Conservation (phyloP, 129 eudicot species). For the Flaveria bidentis region DNA sequence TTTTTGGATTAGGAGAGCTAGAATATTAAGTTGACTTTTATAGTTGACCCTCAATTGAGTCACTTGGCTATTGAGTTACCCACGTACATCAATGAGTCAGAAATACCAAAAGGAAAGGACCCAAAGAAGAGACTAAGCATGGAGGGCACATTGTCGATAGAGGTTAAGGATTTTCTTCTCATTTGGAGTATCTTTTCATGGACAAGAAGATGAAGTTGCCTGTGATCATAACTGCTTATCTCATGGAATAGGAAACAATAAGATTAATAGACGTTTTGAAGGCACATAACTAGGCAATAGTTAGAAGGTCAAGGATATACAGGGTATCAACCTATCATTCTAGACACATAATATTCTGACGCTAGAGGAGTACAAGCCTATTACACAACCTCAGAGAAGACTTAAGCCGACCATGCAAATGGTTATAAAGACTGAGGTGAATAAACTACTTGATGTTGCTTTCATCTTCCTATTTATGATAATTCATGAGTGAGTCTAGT, state of each 20-base stretch:
- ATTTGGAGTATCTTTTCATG: not conserved
- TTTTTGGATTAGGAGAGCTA: too few species aligned
- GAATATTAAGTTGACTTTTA: too few species aligned
- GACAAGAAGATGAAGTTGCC: not conserved
- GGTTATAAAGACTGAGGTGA: not conserved
- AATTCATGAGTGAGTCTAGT: not conserved
- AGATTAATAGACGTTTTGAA: not conserved
- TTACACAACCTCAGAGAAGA: not conserved
- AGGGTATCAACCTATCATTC: not conserved
- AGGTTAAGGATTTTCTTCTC: not conserved
- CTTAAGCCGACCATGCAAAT: not conserved
- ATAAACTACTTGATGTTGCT: not conserved
- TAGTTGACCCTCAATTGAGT: too few species aligned
- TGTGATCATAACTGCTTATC: not conserved
- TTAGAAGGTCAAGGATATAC: not conserved
- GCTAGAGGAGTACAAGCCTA: not conserved
- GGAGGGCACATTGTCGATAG: not conserved
- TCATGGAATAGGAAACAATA: not conserved
- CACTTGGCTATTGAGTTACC: too few species aligned
- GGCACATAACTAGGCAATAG: not conserved
- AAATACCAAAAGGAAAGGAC: too few species aligned
- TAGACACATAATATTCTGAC: not conserved
- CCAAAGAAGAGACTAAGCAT: not conserved
- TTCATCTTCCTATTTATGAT: not conserved
- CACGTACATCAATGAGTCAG: too few species aligned